Base-by-base conservation (phyloP, 768 basidiomycete genomes). In the Lanmaoa rubissima region DNA sequence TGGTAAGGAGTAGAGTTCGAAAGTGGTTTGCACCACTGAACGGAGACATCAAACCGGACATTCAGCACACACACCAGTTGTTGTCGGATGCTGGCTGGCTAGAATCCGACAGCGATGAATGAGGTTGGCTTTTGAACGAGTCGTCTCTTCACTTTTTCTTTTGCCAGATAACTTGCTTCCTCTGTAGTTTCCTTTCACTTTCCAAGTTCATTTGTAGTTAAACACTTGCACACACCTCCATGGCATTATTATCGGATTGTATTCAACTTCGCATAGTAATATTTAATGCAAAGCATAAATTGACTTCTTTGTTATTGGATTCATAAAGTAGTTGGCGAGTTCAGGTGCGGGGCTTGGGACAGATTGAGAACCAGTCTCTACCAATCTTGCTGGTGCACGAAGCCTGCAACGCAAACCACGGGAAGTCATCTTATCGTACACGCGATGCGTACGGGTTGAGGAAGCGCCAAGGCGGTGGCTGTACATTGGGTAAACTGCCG, bases 1-100 rank as follows among this genome's bases (percentile, higher is more conserved):
- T 75, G 46, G 69, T 47, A 65, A 31, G 28, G 19, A 54, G 35
- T 35, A 78, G 77, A 53, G 65, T 83, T 34, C 80, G 85, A 35
- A 84, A 82, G 66, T 84, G 82, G 65, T 82, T 84, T 64, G 78
- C 85, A 2, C 85, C 86, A 7, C 71, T 84, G 48, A 82, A 86
- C 52, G 86, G 85, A 17, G 84, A 86, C 58, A 78, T 87, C 53
- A 88, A 87, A 67, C 85, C 86, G 3, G 78, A 88, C 63, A 79
- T 61, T 1, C 51, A 68, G 21, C 73, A 78, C 53, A 75, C 80
- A 3, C 77, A 78, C n/a, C 55, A 62, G 34, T 62, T 87, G 55
- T 71, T 88, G 24, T 69, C 72, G 53, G 74, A 77, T 8, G 79
- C 76, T 45, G 83, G 82, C 6, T 81, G 77, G 79, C 58, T 82